Evolutionary conservation across 2,329 filamentous ascomycete genomes (phyloP), one percentile per base, ranked within the genome.

Genomic region (Onygenales sp.): DNA sequence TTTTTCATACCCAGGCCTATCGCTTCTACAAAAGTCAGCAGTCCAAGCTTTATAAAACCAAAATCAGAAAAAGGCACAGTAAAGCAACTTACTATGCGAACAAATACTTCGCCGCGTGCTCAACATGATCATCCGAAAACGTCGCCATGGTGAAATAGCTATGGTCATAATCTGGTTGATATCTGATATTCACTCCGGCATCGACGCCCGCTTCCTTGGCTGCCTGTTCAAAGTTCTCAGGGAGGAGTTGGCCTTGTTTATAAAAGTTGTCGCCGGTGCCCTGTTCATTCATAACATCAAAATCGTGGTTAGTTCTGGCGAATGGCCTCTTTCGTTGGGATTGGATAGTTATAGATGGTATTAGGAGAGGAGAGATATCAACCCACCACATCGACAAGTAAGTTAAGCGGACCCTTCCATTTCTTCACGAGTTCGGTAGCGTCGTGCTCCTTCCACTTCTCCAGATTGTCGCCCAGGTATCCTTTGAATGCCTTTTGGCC

Each of bases 211-310:
- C 81, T 59, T 86, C 84, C 73, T 88, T 84, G 55, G 85, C 89
- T 10, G 87, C 91, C 63, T 83, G 79, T 59, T 86, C 82, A 51
- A 98, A 83, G 71, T 97, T 97, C 78, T 98, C 93, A 0, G 92
- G 93, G 42, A 97, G 79, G 53, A 98, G 78, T 72, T 98, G 93
- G 46, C 83, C 82, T 70, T 94, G 84, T 76, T 95, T 92, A 76
- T 97, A 97, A 71, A 97, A 98, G 72, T 92, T 89, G 76, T 98
- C 93, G 27, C 83, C 89, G 3, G 90, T 95, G 42, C 93, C 93
- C 85, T 88, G 45, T 2, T 52, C 7, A 44, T 43, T 6, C 21
- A 4, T 14, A 14, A 14, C 3, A 32, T 49, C 21, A 32, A 3
- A 39, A 42, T 31, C 39, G 6, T n/a, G 10, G 3, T n/a, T 13